These are phyloP conservation scores for Cladosporium sp. DNA, from an alignment of 2,329 filamentous ascomycete genomes.

Conservation along the genomic window DNA sequence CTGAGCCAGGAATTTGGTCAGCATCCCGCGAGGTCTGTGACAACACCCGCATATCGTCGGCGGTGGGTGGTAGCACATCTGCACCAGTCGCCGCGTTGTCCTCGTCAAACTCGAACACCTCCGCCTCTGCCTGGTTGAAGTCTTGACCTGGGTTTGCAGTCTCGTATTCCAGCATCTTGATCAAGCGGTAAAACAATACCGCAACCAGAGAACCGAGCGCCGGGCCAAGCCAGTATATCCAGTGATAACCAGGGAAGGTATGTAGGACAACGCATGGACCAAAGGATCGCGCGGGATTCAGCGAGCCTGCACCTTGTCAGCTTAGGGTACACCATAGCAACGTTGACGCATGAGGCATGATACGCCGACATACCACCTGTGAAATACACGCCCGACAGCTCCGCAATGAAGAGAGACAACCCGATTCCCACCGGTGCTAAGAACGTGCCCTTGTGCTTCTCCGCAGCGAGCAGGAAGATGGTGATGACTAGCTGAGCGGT, in stretches of 20 bases:
- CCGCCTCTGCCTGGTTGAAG: constrained; percentile 41
- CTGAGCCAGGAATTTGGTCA: background rate
- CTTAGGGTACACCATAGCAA: background rate
- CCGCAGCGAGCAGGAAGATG: constrained; percentile 43
- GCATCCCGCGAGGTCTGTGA: background rate
- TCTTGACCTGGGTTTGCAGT: constrained; percentile 48
- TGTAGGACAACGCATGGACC: constrained; percentile 43
- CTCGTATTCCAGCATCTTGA: constrained; percentile 49
- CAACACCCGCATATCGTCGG: constrained; percentile 6
- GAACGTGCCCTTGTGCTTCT: constrained; percentile 41
- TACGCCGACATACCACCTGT: constrained; percentile 38
- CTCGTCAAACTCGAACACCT: constrained; percentile 33
- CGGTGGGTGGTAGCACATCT: constrained; percentile 25
- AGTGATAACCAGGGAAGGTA: constrained; percentile 43
- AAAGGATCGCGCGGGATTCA: constrained; percentile 48
- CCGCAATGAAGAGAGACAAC: constrained; percentile 43
- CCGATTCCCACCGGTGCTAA: constrained; percentile 37
- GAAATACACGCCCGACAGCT: constrained; percentile 44
- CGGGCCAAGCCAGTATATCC: constrained; percentile 51
- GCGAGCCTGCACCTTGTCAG: constrained; percentile 29
- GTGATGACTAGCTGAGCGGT: constrained; percentile 48
- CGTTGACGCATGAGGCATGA: background rate
- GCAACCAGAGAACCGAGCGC: constrained; percentile 43
- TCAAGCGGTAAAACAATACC: constrained; percentile 46
- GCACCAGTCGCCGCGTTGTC: constrained; percentile 31